Conservation (phyloP, 140 eudicot genomes). For the Stevia rebaudiana region DNA sequence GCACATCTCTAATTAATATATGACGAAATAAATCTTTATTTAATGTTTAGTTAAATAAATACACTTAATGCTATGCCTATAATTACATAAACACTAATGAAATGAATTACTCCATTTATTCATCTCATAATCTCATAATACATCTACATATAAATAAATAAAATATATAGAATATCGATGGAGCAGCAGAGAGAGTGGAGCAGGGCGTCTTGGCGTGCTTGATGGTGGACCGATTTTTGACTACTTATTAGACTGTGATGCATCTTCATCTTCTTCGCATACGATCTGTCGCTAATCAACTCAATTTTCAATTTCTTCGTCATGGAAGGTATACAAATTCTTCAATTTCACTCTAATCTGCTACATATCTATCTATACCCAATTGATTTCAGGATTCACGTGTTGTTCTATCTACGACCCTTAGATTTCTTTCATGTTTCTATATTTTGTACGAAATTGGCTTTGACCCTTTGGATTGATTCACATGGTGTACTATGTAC, state of each 20-base stretch:
- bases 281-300: constrained; percentile 19
- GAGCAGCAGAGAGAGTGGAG: constrained; percentile 20
- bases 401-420: neutral
- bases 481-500: neutral
- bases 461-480: neutral
- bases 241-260: constrained; percentile 12
- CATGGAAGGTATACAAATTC: constrained; percentile 31
- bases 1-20: too few relatives aligned
- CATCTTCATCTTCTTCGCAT: constrained; percentile 14
- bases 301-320: constrained; percentile 17
- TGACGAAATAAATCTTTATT: too few relatives aligned
- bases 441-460: neutral
- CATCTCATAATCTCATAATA: too few relatives aligned
- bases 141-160: too few relatives aligned
- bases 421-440: neutral
- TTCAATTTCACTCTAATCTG: neutral
- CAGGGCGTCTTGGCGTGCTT: constrained; percentile 17
- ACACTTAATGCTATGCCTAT: too few relatives aligned
- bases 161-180: constrained; percentile 3
- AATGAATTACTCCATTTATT: too few relatives aligned
- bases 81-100: too few relatives aligned
- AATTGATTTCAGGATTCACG: constrained; percentile 15
- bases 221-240: constrained; percentile 28
- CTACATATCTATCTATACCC: neutral
- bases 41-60: too few relatives aligned